Percentiles rank a stretch among this genome's conserved stretches.
Conservation (phyloP, 1,284 basidiomycete genomes). For the Gymnopus androsaceus region DNA sequence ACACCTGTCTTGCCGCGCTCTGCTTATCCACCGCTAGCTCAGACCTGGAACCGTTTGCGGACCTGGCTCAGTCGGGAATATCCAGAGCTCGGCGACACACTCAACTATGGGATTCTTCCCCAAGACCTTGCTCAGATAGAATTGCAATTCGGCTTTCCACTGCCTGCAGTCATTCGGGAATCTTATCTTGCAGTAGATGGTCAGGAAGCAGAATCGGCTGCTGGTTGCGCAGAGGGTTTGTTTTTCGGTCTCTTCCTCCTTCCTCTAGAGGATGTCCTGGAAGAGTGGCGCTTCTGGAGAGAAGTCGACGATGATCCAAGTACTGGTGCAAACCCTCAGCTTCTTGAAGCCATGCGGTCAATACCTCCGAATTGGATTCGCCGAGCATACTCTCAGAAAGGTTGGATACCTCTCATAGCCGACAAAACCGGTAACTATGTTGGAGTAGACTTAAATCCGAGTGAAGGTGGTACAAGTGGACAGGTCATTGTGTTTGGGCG, state of each 20-base stretch:
- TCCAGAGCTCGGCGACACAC: constrained; percentile 87
- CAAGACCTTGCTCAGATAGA: constrained; percentile 78
- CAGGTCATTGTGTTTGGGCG: constrained; percentile 98
- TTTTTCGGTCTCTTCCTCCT: constrained; percentile 86
- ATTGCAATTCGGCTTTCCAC: constrained; percentile 76
- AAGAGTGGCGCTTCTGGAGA: constrained; percentile 94
- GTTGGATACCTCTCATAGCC: constrained; percentile 94
- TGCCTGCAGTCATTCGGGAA: constrained; percentile 80
- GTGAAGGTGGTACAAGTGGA: constrained; percentile 72
- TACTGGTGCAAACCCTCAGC: constrained; percentile 72
- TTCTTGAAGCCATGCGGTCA: constrained; percentile 82
- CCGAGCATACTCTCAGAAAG: constrained; percentile 87
- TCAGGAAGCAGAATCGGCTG: constrained; percentile 84
- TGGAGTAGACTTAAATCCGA: constrained; percentile 93
- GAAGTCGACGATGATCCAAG: constrained; percentile 84
- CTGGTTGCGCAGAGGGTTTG: constrained; percentile 83
- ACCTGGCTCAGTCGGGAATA: constrained; percentile 79
- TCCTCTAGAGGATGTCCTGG: constrained; percentile 85
- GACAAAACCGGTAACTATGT: constrained; percentile 97
- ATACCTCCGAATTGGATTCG: constrained; percentile 93
- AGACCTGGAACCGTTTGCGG: constrained; percentile 81
- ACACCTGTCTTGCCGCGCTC: constrained; percentile 42
- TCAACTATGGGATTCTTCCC: constrained; percentile 83
- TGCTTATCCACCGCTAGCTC: constrained; percentile 71
- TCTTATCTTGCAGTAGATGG: constrained; percentile 84